A percentile compares a stretch with the other conserved stretches of the same genome.
phyloP scores from a whole-genome alignment of 225 moss, liverwort and hornwort species.

The Rhytidiadelphus loreus region DNA sequence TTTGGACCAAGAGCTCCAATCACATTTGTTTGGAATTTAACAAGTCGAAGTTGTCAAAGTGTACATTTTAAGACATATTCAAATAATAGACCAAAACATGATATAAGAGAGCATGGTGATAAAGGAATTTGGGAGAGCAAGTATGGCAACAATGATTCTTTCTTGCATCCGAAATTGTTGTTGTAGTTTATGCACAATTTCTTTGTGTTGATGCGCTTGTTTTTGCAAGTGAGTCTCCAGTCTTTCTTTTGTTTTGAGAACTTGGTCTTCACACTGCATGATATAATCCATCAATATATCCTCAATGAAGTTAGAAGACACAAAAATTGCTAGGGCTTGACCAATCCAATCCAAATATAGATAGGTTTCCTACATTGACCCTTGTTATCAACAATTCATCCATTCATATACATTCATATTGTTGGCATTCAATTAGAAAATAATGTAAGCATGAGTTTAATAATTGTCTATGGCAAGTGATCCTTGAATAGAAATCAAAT shows the following conservation, averaged over 20 bases:
- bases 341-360: fast-evolving
- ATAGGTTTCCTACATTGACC: fast-evolving
- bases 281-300: background rate
- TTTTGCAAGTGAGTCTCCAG: slow-evolving; percentile 1
- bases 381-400: background rate
- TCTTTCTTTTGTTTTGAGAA: background rate
- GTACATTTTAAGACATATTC: background rate
- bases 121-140: fast-evolving
- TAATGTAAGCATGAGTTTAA: background rate
- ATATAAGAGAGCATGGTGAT: background rate
- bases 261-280: slow-evolving; percentile 5
- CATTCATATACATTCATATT: background rate
- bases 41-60: background rate
- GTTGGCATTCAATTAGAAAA: background rate
- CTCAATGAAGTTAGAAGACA: background rate
- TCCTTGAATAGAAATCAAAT: fast-evolving
- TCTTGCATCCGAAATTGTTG: slow-evolving; percentile 8
- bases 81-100: background rate
- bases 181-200: slow-evolving; percentile 3
- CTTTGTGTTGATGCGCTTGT: slow-evolving; percentile 12
- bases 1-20: background rate
- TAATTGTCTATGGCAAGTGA: background rate
- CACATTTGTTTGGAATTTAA: background rate
- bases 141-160: background rate
- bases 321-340: background rate